Percentiles rank a stretch among this genome's conserved stretches.
These are phyloP conservation scores for Microcos paniculata DNA, from an alignment of 345 rosid genomes.

Conservation along the genomic window DNA sequence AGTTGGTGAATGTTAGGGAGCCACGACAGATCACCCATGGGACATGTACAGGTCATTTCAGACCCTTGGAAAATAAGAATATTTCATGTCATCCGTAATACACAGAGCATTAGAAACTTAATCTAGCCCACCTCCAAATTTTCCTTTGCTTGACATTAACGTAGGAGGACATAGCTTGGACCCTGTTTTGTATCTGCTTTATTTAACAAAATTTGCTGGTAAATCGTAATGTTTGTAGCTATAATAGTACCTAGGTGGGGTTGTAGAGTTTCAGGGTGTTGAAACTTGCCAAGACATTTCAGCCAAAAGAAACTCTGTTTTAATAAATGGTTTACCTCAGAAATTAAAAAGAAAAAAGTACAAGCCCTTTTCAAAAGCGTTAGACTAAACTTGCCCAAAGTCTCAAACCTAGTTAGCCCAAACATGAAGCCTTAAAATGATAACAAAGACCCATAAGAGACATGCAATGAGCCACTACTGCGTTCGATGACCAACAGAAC, in stretches of 20 bases:
- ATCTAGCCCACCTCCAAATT: neutral
- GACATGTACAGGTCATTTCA: conserved; percentile 4
- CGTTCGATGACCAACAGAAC: neutral
- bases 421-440: neutral
- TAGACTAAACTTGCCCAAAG: neutral
- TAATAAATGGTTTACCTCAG: neutral
- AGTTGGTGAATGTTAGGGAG: neutral
- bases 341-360: too few species aligned
- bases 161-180: neutral
- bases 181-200: neutral
- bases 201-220: neutral
- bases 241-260: neutral
- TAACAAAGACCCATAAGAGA: neutral
- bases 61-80: neutral
- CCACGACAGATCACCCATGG: neutral
- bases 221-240: neutral
- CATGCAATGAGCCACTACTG: too few species aligned
- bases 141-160: neutral
- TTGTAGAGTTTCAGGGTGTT: neutral
- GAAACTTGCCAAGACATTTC: neutral
- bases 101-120: neutral
- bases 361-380: neutral
- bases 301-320: neutral
- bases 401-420: neutral
- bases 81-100: neutral